Conservation (phyloP, 805 yeast genomes). For the Zygosaccharomyces rouxii region DNA sequence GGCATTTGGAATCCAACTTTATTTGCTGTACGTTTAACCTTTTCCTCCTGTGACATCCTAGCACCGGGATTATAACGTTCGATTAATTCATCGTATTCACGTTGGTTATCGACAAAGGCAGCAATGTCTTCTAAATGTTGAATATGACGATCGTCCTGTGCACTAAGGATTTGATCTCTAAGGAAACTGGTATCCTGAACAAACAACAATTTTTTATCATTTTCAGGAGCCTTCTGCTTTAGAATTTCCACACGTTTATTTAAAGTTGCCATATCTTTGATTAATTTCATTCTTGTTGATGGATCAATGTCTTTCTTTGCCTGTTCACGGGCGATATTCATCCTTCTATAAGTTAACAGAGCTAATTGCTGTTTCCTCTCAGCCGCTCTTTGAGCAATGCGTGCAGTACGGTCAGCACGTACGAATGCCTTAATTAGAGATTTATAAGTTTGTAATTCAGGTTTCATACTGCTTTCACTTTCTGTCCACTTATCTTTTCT, state of each 20-base stretch:
- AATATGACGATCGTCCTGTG: conserved; percentile 6
- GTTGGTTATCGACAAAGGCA: conserved; percentile 63
- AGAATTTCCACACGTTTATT: conserved; percentile 17
- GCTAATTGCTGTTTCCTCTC: conserved; percentile 24
- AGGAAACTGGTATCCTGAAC: conserved; percentile 15
- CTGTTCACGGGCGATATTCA: conserved; percentile 20
- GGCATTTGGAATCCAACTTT: conserved; percentile 83
- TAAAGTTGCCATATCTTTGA: conserved; percentile 11
- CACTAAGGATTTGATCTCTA: conserved; percentile 6
- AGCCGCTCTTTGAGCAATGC: conserved; percentile 17
- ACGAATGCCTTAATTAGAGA: conserved; percentile 23
- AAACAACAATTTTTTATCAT: conserved; percentile 17
- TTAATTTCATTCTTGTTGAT: conserved; percentile 6
- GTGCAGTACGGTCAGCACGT: conserved; percentile 20
- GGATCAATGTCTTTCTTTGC: conserved; percentile 8
- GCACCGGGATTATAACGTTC: conserved; percentile 82
- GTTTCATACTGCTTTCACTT: conserved; percentile 1
- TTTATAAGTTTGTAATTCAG: conserved; percentile 16
- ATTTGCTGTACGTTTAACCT: conserved; percentile 73
- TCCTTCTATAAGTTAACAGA: conserved; percentile 22
- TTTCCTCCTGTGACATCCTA: conserved; percentile 70
- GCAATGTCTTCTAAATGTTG: conserved; percentile 55
- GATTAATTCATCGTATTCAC: conserved; percentile 69
- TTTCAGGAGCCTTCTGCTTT: conserved; percentile 12
- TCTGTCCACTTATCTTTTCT: background rate